Evolutionary conservation across 495 filamentous ascomycete species (phyloP), one percentile per base, ranked within the genome.

Genomic region (Annulohypoxylon bovei): DNA sequence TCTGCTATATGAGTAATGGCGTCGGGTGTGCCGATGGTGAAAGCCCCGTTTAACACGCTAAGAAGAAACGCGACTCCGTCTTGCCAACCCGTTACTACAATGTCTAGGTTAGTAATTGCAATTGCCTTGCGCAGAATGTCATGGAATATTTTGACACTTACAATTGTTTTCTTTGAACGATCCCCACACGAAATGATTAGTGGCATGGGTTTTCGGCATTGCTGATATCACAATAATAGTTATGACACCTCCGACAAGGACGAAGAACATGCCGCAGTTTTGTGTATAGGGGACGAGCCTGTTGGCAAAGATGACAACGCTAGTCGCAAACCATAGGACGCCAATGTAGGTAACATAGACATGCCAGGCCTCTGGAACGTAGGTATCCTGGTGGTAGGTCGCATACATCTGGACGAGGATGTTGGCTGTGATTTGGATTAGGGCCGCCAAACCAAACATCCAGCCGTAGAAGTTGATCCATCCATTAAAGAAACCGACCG

Each of bases 41-140:
- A 97, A 8, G 93, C 92, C 18, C 92, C 93, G 72, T 97, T 96
- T 22, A 97, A 84, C 75, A 95, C 92, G 1, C 93, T 93, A 2
- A 88, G 80, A 12, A 94, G 79, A 70, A 97, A 97, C 11, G 90
- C 92, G 16, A 97, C 87, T 4, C 92, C 93, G 59, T 88, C 81
- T 25, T 80, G 81, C 81, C 90, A 95, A 0, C 90, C 90, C 4
- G 89, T 91, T n/a, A 81, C 70, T 72, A 30, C 20, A 28, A 32
- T 25, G 3, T 0, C 6, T 20, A 68, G 58, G 27, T 72, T 20
- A 71, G 33, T 18, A 52, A 52, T 30, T 14, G 27, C 3, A n/a
- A 52, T 14, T 7, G 25, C 11, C 12, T 52, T 18, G 12, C 14
- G 4, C 30, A 52, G 4, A 30, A 52, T 20, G 22, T 23, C 18